Conservation (phyloP, 2,329 filamentous ascomycete species). For the Exophiala sp. region DNA sequence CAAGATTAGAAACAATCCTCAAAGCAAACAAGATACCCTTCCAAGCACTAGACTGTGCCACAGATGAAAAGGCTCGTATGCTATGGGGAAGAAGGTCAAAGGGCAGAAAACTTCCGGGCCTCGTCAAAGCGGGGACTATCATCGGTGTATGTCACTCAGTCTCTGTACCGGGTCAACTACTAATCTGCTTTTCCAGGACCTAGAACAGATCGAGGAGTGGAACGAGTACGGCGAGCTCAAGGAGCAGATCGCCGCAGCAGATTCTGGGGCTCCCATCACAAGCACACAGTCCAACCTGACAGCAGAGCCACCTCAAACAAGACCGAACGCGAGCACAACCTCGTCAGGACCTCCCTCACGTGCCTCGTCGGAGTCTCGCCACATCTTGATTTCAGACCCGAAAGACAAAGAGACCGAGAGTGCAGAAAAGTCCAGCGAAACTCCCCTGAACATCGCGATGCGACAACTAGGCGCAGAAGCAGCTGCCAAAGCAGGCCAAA, state of each 20-base stretch:
- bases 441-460: slow-evolving; percentile 39
- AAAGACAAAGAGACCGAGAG: slow-evolving; percentile 12
- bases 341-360: slow-evolving; percentile 37
- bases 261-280: no score
- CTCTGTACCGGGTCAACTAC: neutral
- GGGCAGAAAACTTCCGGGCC: slow-evolving; percentile 81
- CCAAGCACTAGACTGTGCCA: slow-evolving; percentile 85
- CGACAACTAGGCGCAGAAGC: slow-evolving; percentile 42
- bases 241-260: slow-evolving; percentile 62
- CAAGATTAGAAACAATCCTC: slow-evolving; percentile 91
- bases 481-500: slow-evolving; percentile 32
- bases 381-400: slow-evolving; percentile 25
- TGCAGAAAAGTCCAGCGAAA: slow-evolving; percentile 25
- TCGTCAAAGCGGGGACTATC: slow-evolving; percentile 83
- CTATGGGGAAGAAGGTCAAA: slow-evolving; percentile 81
- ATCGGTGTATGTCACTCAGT: slow-evolving; percentile 66
- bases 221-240: slow-evolving; percentile 97
- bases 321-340: slow-evolving; percentile 29
- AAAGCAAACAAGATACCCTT: slow-evolving; percentile 93
- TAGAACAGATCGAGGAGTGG: slow-evolving; percentile 96
- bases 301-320: slow-evolving; percentile 8
- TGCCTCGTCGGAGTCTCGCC: slow-evolving; percentile 29
- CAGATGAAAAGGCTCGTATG: slow-evolving; percentile 81
- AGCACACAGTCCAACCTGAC: neutral
- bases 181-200: slow-evolving; percentile 58